Conservation (phyloP, 139 green algal genomes). For the Volvox africanus region DNA sequence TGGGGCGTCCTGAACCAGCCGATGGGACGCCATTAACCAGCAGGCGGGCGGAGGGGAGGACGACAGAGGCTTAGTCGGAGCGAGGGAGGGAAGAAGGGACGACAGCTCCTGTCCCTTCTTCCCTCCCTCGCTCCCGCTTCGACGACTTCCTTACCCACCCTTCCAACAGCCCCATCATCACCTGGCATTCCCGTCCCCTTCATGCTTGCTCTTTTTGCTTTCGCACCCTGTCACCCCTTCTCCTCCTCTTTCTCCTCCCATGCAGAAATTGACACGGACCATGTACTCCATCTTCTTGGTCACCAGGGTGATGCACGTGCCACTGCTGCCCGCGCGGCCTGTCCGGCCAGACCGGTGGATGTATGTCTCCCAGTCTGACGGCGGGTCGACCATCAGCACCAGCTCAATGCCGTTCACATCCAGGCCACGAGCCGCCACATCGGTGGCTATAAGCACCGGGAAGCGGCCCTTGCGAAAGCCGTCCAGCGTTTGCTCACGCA, state of each 20-base stretch:
- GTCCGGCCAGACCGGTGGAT: constrained; percentile 93
- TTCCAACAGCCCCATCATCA: too few species aligned
- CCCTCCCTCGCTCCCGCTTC: too few species aligned
- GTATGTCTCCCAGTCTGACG: constrained; percentile 93
- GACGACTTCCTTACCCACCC: too few species aligned
- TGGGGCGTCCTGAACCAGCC: too few species aligned
- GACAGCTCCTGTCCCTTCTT: background rate
- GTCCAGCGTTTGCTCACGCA: constrained; percentile 82
- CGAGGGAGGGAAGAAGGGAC: too few species aligned
- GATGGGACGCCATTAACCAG: too few species aligned
- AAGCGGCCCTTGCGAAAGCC: constrained; percentile 92
- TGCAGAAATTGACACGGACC: constrained; percentile 46
- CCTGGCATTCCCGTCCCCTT: too few species aligned
- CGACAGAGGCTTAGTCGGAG: too few species aligned
- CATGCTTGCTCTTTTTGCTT: too few species aligned
- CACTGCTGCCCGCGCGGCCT: constrained; percentile 83
- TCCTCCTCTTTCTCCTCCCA: too few species aligned
- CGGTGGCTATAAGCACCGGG: constrained; percentile 96
- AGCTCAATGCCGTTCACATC: constrained; percentile 98
- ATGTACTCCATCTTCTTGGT: constrained; percentile 86
- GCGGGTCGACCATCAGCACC: constrained; percentile 83
- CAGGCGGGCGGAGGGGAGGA: background rate
- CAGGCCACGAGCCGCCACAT: constrained; percentile 97
- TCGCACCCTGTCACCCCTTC: too few species aligned
- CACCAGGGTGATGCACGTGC: constrained; percentile 90